phyloP scores from a whole-genome alignment of 176 grass and related monocot species.

The Cenchrus purpureus region DNA sequence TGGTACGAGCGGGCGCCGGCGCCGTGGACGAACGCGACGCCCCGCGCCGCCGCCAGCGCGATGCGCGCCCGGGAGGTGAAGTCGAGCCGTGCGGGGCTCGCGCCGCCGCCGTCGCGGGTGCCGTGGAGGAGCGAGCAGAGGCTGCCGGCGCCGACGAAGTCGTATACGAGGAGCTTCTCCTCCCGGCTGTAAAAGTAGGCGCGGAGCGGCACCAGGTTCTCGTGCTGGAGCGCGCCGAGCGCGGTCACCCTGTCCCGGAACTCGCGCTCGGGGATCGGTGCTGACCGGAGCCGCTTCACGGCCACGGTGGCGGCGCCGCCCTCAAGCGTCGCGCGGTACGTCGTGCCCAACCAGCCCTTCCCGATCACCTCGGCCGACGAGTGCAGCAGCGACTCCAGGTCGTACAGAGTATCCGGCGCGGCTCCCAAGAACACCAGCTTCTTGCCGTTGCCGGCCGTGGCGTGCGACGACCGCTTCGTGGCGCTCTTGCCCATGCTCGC shows the following conservation, averaged over 20 bases:
- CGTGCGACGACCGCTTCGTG: constrained; percentile 3
- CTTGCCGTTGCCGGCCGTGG: constrained; percentile 31
- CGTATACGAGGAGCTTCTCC: constrained; percentile 86
- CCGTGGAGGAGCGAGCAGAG: constrained; percentile 74
- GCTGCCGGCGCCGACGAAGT: constrained; percentile 55
- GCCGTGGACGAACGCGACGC: constrained; percentile 73
- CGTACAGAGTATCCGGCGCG: constrained; percentile 53
- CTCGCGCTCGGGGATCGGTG: constrained; percentile 64
- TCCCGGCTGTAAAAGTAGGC: constrained; percentile 84
- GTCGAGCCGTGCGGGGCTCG: constrained; percentile 39
- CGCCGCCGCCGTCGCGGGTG: constrained; percentile 33
- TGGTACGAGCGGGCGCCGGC: constrained; percentile 51
- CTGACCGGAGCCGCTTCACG: constrained; percentile 71
- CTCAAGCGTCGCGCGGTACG: constrained; percentile 83
- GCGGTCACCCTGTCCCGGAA: constrained; percentile 54
- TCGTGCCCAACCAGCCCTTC: constrained; percentile 81
- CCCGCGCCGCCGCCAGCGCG: constrained; percentile 62
- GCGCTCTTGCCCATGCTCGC: not conserved
- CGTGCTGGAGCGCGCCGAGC: constrained; percentile 60
- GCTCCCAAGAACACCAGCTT: constrained; percentile 71
- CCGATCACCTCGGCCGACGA: constrained; percentile 84
- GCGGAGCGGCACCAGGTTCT: constrained; percentile 56
- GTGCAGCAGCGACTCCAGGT: constrained; percentile 74
- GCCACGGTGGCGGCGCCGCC: constrained; percentile 53
- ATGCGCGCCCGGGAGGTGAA: constrained; percentile 60